Evolutionary conservation across 129 eudicot species (phyloP).

Genomic region (Tanacetum coccineum): DNA sequence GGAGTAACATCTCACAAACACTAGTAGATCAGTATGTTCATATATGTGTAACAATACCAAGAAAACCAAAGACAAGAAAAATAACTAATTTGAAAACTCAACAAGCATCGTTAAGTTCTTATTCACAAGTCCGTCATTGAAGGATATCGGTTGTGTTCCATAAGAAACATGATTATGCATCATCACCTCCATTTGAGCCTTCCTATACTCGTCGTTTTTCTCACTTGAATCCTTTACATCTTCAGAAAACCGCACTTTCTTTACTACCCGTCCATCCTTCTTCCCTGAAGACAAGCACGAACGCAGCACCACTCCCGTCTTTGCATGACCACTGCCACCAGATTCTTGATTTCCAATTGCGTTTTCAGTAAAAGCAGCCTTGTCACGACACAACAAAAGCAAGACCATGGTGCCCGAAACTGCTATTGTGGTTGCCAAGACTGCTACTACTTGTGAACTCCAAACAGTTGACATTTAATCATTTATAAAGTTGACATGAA

Average conservation of each 20-base stretch:
- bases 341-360: conserved; percentile 15
- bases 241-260: conserved; percentile 48
- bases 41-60: neutral
- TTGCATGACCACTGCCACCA: neutral
- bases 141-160: conserved; percentile 11
- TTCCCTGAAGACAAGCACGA: conserved; percentile 47
- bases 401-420: conserved; percentile 36
- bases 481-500: conserved; percentile 19
- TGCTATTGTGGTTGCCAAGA: conserved; percentile 35
- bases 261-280: conserved; percentile 29
- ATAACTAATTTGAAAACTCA: neutral
- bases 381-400: conserved; percentile 26
- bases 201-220: conserved; percentile 30
- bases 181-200: conserved; percentile 15
- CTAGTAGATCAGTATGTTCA: no score
- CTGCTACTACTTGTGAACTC: conserved; percentile 30
- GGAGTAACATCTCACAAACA: no score
- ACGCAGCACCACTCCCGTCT: conserved; percentile 18
- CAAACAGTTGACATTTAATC: conserved; percentile 33
- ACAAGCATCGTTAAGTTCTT: conserved; percentile 11
- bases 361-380: conserved; percentile 16
- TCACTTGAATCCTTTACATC: conserved; percentile 39
- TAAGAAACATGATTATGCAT: conserved; percentile 4
- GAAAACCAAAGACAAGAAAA: neutral
- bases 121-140: conserved; percentile 19